Evolutionary conservation across 2,329 filamentous ascomycete species (phyloP), one percentile per base, ranked within the genome.

Genomic region (Juglanconis sp.): DNA sequence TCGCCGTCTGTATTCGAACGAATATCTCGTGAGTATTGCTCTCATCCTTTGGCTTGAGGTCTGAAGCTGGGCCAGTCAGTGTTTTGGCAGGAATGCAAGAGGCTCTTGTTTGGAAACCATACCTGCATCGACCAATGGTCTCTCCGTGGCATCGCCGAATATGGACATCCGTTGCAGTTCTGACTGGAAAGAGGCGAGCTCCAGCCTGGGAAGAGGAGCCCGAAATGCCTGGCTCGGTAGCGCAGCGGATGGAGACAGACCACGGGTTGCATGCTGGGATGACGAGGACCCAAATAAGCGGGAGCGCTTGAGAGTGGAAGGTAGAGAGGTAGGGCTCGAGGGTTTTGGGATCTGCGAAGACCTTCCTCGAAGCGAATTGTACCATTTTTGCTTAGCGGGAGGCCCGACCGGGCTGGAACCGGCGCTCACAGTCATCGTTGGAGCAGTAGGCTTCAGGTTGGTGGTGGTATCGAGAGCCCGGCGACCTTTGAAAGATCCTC

Each of bases 381-480:
- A 61, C 61, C 58, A 61, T 38, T 32, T 60, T 34, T 61, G 54
- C 15, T 61, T 63, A 30, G 54, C 35, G 11, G 46, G 8, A 44
- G 49, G 60, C n/a, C 17, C 58, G 11, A 4, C 24, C 30, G 61
- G 58, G 34, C 61, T 58, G 42, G 54, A 55, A 10, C 42, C 38
- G 36, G 40, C 36, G 15, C 56, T 52, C 8, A 53, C 13, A 53
- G 35, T 52, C 15, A 15, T 32, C 17, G 48, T 13, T 8, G 34
- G 17, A 32, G 31, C 15, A 6, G n/a, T 10, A 15, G 46, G 8
- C 24, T 34, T 56, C 35, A 32, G 30, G n/a, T 63, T 63, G 17
- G 58, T 61, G 52, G 58, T 49, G 17, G 58, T 49, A 30, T 53
- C 44, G 17, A 61, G 52, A 32, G 47, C 42, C 40, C 35, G 38